Evolutionary conservation across 192 early-diverging fungal species (phyloP), one percentile per base, ranked within the genome.

Genomic region (Borealophlyctis nickersoniae): DNA sequence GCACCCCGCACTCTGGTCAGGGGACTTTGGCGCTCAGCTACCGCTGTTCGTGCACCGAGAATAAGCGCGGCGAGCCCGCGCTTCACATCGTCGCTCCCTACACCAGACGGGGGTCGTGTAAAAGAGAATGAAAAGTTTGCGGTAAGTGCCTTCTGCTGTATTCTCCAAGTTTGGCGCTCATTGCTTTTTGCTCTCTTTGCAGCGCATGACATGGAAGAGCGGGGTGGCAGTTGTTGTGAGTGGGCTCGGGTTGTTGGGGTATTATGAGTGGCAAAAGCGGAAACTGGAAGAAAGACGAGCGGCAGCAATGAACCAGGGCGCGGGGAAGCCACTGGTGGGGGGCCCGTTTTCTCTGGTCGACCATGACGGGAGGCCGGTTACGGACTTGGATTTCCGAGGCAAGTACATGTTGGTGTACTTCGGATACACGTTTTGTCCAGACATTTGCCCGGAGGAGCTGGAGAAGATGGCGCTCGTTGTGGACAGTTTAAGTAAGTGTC

Each of bases 381-480:
- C 89, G 11, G 84, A 92, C 63, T 75, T 88, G 53, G 83, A 89
- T 58, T 91, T 92, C 67, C 78, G 78, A 26, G 97, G 93, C 28
- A 88, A 87, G 36, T 98, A 86, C 70, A 85, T 87, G 76, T 75
- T 99, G 60, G 75, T 98, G 4, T 99, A 99, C 77, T 99, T 99
- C 86, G 97, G 97, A n/a, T 99, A 97, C 79, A 96, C 94, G 30
- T 91, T 97, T 74, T 99, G 97, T 72, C 97, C 97, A 1, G 97
- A 99, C 78, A 93, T 99, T 52, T 99, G 97, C 50, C 97, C 97
- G 2, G 96, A 98, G 65, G 96, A 99, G 75, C 79, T 99, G 39
- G 95, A 99, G 73, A 98, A 95, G 78, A 97, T 99, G 85, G 88
- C 91, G 4, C 83, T 89, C 49, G 91, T 94, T 13, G 80, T 92